A percentile compares a stretch with the other conserved stretches of the same genome.
Evolutionary conservation across 2,329 filamentous ascomycete species (phyloP).

Genomic region (Paraconiothyrium sp.): DNA sequence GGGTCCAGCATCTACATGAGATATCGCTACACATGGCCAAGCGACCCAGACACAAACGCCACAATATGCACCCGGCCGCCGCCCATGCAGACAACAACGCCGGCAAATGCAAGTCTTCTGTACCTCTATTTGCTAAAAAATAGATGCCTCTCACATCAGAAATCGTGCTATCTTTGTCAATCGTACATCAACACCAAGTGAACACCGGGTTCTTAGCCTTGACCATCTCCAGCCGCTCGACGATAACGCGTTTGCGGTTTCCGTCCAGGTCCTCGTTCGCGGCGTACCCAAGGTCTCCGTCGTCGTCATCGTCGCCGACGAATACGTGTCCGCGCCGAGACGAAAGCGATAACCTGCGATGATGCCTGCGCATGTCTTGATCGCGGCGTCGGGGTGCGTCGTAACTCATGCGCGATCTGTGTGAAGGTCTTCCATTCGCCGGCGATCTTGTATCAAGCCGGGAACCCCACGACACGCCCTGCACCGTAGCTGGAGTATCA

Average conservation of each 20-base stretch:
- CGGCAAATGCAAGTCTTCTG: slow-evolving; percentile 17
- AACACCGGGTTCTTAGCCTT: slow-evolving; percentile 97
- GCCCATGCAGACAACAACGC: slow-evolving; percentile 24
- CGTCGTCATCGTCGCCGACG: slow-evolving; percentile 74
- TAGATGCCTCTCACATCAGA: slow-evolving; percentile 6
- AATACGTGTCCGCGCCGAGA: slow-evolving; percentile 42
- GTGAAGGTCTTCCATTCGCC: slow-evolving; percentile 35
- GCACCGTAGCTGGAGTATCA: slow-evolving; percentile 47
- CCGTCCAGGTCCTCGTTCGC: slow-evolving; percentile 94
- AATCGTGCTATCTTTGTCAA: background rate
- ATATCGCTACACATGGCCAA: slow-evolving; percentile 23
- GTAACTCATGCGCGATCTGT: slow-evolving; percentile 53
- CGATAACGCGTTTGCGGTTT: slow-evolving; percentile 91
- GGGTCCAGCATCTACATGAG: slow-evolving; percentile 7
- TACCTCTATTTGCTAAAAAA: slow-evolving; percentile 13
- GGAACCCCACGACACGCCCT: slow-evolving; percentile 42
- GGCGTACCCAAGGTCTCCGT: slow-evolving; percentile 93
- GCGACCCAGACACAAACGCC: slow-evolving; percentile 2
- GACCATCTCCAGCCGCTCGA: slow-evolving; percentile 93
- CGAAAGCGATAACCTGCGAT: slow-evolving; percentile 56
- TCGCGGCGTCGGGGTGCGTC: slow-evolving; percentile 48
- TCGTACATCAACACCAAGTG: slow-evolving; percentile 79
- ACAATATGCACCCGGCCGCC: slow-evolving; percentile 20
- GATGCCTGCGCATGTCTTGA: slow-evolving; percentile 40
- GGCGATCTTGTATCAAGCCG: slow-evolving; percentile 21